These are phyloP conservation scores for Polytrichum commune DNA, from an alignment of 225 moss, liverwort and hornwort species.

Conservation along the genomic window DNA sequence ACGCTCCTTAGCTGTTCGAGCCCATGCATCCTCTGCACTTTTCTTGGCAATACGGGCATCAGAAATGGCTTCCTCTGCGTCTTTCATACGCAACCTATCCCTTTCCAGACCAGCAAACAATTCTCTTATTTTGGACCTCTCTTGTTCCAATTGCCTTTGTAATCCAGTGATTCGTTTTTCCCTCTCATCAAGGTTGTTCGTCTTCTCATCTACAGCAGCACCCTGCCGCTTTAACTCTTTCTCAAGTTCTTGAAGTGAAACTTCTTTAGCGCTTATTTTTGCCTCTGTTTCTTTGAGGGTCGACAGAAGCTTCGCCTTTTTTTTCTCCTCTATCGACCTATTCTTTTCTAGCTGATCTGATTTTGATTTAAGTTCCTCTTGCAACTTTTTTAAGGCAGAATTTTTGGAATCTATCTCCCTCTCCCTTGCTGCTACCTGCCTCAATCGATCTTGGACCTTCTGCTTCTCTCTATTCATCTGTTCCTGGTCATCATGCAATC, in stretches of 20 bases:
- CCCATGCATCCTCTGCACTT: constrained; percentile 89
- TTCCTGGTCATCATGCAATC: constrained; percentile 90
- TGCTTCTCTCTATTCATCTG: constrained; percentile 70
- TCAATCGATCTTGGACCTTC: constrained; percentile 78
- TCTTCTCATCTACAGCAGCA: constrained; percentile 63
- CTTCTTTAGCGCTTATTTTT: constrained; percentile 60
- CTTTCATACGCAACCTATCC: constrained; percentile 58
- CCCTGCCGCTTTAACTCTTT: constrained; percentile 64
- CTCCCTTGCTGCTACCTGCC: constrained; percentile 66
- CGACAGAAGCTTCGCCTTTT: constrained; percentile 42
- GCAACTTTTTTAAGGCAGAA: constrained; percentile 59
- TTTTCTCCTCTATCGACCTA: constrained; percentile 57
- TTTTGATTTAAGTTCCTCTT: constrained; percentile 68
- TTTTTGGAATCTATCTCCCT: constrained; percentile 71
- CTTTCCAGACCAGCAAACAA: constrained; percentile 60
- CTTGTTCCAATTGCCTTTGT: constrained; percentile 76
- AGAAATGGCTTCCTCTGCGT: constrained; percentile 60
- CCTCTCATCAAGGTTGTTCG: constrained; percentile 66
- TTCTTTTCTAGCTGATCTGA: constrained; percentile 65
- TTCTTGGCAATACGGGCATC: constrained; percentile 70
- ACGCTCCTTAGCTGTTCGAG: constrained; percentile 76
- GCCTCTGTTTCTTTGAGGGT: constrained; percentile 65
- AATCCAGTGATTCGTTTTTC: constrained; percentile 69
- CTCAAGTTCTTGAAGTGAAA: constrained; percentile 62
- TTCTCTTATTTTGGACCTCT: constrained; percentile 64